These are phyloP conservation scores for Sphaerulina populicola DNA, from an alignment of 2,329 filamentous ascomycete species.

Conservation along the genomic window DNA sequence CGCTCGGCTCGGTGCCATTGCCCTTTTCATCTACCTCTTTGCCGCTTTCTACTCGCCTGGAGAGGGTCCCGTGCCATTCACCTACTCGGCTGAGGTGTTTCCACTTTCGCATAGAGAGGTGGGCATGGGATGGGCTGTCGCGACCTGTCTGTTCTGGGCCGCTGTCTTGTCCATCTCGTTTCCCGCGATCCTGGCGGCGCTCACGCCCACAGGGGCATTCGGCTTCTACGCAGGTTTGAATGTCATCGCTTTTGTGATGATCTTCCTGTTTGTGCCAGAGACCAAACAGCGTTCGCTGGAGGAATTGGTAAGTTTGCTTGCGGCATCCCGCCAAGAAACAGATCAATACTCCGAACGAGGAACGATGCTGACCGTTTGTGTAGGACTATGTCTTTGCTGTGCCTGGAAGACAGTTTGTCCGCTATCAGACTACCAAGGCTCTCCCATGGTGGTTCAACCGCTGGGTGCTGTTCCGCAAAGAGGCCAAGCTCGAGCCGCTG, in stretches of 20 bases:
- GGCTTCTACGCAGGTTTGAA: constrained; percentile 50
- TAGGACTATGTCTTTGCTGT: constrained; percentile 40
- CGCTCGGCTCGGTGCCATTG: constrained; percentile 28
- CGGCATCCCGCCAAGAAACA: too few relatives aligned
- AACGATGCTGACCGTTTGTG: too few relatives aligned
- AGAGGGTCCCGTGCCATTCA: constrained; percentile 54
- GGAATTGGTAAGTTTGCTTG: constrained; percentile 32
- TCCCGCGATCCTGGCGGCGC: constrained; percentile 41
- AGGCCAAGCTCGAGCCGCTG: constrained; percentile 15
- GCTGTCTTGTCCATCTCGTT: constrained; percentile 45
- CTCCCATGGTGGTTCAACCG: constrained; percentile 42
- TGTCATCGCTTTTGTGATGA: constrained; percentile 46
- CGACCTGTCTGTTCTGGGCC: constrained; percentile 54
- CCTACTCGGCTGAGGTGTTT: constrained; percentile 62
- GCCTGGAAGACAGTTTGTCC: constrained; percentile 35
- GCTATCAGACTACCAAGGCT: constrained; percentile 32
- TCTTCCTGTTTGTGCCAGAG: constrained; percentile 45
- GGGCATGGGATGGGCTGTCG: constrained; percentile 62
- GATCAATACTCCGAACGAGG: constrained; percentile 29
- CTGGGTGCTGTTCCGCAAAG: constrained; percentile 15
- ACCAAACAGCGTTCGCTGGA: constrained; percentile 44
- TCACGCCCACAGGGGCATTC: constrained; percentile 50
- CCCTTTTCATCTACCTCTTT: constrained; percentile 51
- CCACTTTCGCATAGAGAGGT: constrained; percentile 63
- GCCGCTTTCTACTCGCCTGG: constrained; percentile 37